A percentile compares a stretch with the other conserved stretches of the same genome.
Evolutionary conservation across 2,329 filamentous ascomycete genomes (phyloP).

Genomic region (Dactylellina haptotyla): DNA sequence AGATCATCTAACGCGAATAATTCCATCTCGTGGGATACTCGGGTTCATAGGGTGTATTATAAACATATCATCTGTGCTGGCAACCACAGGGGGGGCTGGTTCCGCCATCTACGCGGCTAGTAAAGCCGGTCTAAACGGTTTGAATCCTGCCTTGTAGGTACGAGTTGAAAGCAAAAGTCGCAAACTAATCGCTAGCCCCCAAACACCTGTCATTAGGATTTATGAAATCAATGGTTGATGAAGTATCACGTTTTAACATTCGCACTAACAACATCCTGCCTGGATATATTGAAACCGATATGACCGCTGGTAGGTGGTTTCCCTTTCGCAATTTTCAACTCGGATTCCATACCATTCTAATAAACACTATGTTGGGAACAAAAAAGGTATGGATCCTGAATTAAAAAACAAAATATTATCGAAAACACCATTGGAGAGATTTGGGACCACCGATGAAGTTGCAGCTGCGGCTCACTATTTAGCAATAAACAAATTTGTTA

Average conservation of each 20-base stretch:
- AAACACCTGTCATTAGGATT: slow-evolving; percentile 66
- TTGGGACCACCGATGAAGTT: slow-evolving; percentile 76
- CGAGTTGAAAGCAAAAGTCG: slow-evolving; percentile 58
- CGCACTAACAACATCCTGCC: slow-evolving; percentile 83
- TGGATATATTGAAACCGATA: slow-evolving; percentile 82
- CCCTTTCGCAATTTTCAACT: background rate
- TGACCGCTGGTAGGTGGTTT: slow-evolving; percentile 73
- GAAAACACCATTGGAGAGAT: slow-evolving; percentile 73
- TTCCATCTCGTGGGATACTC: too few relatives aligned
- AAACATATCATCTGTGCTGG: slow-evolving; percentile 82
- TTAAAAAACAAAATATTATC: slow-evolving; percentile 59
- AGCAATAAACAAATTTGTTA: slow-evolving; percentile 80
- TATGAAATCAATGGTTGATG: slow-evolving; percentile 73
- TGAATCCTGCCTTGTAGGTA: slow-evolving; percentile 53
- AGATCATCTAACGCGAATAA: background rate
- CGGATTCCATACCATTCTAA: background rate
- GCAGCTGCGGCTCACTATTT: slow-evolving; percentile 85
- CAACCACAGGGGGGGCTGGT: slow-evolving; percentile 74
- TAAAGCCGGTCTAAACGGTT: slow-evolving; percentile 81
- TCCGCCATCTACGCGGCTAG: slow-evolving; percentile 79
- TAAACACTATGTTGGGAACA: slow-evolving; percentile 59
- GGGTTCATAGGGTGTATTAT: slow-evolving; percentile 82
- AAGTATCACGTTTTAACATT: slow-evolving; percentile 71
- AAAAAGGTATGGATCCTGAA: slow-evolving; percentile 2
- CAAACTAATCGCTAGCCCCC: background rate